Evolutionary conservation across 2,329 filamentous ascomycete genomes (phyloP).

Genomic region (Xylariaceae sp.): DNA sequence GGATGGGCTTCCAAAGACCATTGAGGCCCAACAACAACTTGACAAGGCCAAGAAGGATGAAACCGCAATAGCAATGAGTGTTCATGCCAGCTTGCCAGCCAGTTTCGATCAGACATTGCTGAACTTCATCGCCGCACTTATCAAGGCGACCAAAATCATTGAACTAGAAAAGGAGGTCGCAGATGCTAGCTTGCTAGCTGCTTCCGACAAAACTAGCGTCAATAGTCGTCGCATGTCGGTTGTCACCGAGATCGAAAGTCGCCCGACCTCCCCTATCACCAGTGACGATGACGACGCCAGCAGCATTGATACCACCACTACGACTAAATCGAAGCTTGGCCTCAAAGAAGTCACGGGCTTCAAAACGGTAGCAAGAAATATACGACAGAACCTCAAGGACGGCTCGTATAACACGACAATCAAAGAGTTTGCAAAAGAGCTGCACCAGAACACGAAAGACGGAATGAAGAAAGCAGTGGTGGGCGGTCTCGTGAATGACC

Average conservation of each 20-base stretch:
- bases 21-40: conserved; percentile 37
- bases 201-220: not conserved
- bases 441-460: conserved; percentile 33
- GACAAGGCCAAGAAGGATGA: conserved; percentile 43
- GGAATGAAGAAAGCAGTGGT: conserved; percentile 44
- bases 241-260: not conserved
- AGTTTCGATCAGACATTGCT: conserved; percentile 48
- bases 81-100: conserved; percentile 46
- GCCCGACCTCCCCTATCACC: not conserved
- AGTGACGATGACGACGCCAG: not conserved
- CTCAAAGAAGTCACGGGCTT: not conserved
- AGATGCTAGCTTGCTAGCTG: conserved; percentile 20
- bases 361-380: not conserved
- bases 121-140: conserved; percentile 49
- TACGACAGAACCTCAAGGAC: not conserved
- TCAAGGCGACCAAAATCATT: conserved; percentile 56
- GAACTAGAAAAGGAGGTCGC: conserved; percentile 43
- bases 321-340: not conserved
- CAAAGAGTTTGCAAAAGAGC: conserved; percentile 24
- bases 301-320: not conserved
- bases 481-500: conserved; percentile 46
- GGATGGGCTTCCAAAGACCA: conserved; percentile 39
- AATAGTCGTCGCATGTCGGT: not conserved
- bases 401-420: not conserved
- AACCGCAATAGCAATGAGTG: conserved; percentile 42